Percentiles rank a stretch among this genome's conserved stretches.
phyloP scores from a whole-genome alignment of 2,329 filamentous ascomycete genomes.

The Aureobasidium lini region DNA sequence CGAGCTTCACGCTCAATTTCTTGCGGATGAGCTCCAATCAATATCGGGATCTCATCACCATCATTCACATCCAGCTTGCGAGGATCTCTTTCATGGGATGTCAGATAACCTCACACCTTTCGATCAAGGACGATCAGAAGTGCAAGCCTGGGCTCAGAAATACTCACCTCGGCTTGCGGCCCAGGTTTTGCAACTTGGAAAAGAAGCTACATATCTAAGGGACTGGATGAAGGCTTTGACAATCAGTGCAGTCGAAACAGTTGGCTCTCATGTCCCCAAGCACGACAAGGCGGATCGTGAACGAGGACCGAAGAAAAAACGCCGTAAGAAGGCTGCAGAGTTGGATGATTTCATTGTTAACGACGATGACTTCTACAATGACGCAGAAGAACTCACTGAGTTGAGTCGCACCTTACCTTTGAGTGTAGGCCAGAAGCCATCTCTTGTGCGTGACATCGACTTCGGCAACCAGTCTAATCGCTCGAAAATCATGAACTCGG shows the following conservation, averaged over 20 bases:
- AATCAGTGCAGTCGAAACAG: conserved; percentile 67
- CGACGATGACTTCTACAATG: conserved; percentile 59
- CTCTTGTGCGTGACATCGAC: conserved; percentile 11
- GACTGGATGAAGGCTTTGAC: conserved; percentile 75
- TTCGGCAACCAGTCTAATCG: conserved; percentile 20
- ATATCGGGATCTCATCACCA: not conserved
- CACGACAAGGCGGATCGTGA: conserved; percentile 13
- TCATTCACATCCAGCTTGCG: conserved; percentile 50
- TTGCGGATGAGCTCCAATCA: not conserved
- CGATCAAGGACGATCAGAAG: conserved; percentile 70
- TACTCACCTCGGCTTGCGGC: conserved; percentile 65
- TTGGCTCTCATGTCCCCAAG: conserved; percentile 22
- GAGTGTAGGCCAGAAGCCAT: conserved; percentile 19
- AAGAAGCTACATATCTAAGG: conserved; percentile 62
- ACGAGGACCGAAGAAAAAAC: conserved; percentile 49
- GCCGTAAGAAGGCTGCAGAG: conserved; percentile 58
- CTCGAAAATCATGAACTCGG: conserved; percentile 57
- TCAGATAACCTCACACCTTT: conserved; percentile 63
- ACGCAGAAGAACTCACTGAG: conserved; percentile 57
- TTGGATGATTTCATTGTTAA: conserved; percentile 74
- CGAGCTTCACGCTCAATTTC: not conserved
- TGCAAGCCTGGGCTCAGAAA: conserved; percentile 69
- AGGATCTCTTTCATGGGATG: conserved; percentile 53
- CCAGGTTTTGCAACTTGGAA: conserved; percentile 68
- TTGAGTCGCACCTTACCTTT: conserved; percentile 36